Percentiles rank a stretch among this genome's conserved stretches.
These are phyloP conservation scores for Blumeria graminis DNA, from an alignment of 2,329 filamentous ascomycete species.

Conservation along the genomic window DNA sequence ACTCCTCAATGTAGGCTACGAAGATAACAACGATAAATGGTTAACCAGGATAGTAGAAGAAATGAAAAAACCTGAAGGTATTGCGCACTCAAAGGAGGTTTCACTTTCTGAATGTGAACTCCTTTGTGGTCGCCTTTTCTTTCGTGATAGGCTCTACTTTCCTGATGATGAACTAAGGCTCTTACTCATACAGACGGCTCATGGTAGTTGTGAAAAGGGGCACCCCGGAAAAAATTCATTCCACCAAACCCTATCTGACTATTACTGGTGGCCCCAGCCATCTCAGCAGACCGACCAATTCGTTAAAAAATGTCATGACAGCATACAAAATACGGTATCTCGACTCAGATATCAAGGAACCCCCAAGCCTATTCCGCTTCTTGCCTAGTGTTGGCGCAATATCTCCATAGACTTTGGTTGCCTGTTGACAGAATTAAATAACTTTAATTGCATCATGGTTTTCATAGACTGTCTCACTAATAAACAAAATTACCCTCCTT, in stretches of 20 bases:
- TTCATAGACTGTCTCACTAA: background rate
- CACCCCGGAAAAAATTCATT: no score
- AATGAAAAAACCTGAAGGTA: no score
- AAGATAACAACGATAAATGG: background rate
- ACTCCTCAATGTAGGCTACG: background rate
- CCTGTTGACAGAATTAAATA: background rate
- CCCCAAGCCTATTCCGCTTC: background rate
- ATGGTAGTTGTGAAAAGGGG: background rate
- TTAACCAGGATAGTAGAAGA: background rate
- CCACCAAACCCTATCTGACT: no score
- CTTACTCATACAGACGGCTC: background rate
- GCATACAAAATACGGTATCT: background rate
- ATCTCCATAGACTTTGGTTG: background rate
- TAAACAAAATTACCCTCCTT: background rate
- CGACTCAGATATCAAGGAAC: background rate
- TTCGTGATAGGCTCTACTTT: background rate
- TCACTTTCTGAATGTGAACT: no score
- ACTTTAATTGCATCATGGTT: background rate
- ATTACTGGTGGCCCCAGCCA: no score
- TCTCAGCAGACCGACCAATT: no score
- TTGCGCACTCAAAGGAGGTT: background rate
- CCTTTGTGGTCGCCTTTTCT: no score
- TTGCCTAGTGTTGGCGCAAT: background rate
- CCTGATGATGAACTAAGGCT: background rate
- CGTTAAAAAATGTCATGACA: background rate